Conservation (phyloP, 768 basidiomycete genomes). For the Pleurotus platypus region DNA sequence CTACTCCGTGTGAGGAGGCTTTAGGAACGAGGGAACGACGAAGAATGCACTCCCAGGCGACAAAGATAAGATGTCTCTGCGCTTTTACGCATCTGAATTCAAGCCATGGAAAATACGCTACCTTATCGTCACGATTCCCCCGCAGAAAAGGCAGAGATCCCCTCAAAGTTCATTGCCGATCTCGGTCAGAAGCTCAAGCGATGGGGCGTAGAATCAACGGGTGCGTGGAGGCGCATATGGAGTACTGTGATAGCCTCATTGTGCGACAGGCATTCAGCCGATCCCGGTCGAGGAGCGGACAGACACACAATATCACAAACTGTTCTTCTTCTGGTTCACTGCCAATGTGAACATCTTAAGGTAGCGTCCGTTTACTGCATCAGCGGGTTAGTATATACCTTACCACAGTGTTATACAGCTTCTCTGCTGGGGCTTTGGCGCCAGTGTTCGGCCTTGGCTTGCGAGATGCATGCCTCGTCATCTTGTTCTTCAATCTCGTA, state of each 20-base stretch:
- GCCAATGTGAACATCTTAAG: slow-evolving; percentile 64
- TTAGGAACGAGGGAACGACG: too few relatives aligned
- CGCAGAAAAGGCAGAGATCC: too few relatives aligned
- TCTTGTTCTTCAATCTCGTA: slow-evolving; percentile 37
- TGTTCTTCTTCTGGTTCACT: slow-evolving; percentile 74
- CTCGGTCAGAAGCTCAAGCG: not conserved
- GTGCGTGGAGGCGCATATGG: not conserved
- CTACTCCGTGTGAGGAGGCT: too few relatives aligned
- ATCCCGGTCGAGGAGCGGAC: slow-evolving; percentile 43
- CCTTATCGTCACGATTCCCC: too few relatives aligned
- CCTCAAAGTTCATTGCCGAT: not conserved
- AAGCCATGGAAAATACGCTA: too few relatives aligned
- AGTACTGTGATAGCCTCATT: not conserved
- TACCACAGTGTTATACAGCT: slow-evolving; percentile 20
- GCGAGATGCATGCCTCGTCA: slow-evolving; percentile 47
- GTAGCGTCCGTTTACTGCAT: slow-evolving; percentile 22
- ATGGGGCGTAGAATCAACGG: slow-evolving; percentile 5
- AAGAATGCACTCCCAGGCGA: too few relatives aligned
- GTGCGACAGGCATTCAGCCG: slow-evolving; percentile 40
- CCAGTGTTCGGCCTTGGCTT: slow-evolving; percentile 55
- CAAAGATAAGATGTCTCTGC: too few relatives aligned
- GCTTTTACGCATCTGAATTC: too few relatives aligned
- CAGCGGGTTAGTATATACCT: not conserved
- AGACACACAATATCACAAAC: slow-evolving; percentile 58
- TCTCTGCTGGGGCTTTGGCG: slow-evolving; percentile 58